Evolutionary conservation across 1,139 yeast genomes (phyloP).

Genomic region (Debaryomycetaceae sp.): DNA sequence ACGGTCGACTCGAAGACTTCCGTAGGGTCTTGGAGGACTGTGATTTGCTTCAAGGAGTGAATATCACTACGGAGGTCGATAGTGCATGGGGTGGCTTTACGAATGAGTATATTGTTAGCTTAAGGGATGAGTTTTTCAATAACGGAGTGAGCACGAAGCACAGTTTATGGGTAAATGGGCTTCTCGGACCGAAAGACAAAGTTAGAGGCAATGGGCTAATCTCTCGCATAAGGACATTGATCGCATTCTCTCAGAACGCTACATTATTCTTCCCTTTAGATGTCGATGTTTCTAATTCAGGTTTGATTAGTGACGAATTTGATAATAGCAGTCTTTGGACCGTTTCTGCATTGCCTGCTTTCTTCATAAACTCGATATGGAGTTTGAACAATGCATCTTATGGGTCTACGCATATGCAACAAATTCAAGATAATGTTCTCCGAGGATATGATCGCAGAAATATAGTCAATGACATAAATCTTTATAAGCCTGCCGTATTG

Average conservation of each 20-base stretch:
- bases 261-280: conserved; percentile 51
- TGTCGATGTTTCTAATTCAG: conserved; percentile 3
- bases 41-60: conserved; percentile 71
- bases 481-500: conserved; percentile 9
- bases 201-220: conserved; percentile 13
- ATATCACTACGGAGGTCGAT: conserved; percentile 64
- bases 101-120: conserved; percentile 42
- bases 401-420: conserved; percentile 25
- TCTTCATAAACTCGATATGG: conserved; percentile 38
- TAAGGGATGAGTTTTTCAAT: conserved; percentile 72
- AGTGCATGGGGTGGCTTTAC: conserved; percentile 86
- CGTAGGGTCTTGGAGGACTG: conserved; percentile 71
- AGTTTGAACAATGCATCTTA: conserved; percentile 28
- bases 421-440: conserved; percentile 28
- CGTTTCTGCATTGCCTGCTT: conserved; percentile 23
- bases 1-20: conserved; percentile 56
- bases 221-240: conserved; percentile 45
- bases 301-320: conserved; percentile 12
- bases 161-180: conserved; percentile 42
- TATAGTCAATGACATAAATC: conserved; percentile 31
- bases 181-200: conserved; percentile 8
- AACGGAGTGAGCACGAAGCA: conserved; percentile 45
- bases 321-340: conserved; percentile 41
- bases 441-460: conserved; percentile 27
- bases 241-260: conserved; percentile 42